Base-by-base conservation (phyloP, 2,329 filamentous ascomycete species). In the Xylaria sp. region DNA sequence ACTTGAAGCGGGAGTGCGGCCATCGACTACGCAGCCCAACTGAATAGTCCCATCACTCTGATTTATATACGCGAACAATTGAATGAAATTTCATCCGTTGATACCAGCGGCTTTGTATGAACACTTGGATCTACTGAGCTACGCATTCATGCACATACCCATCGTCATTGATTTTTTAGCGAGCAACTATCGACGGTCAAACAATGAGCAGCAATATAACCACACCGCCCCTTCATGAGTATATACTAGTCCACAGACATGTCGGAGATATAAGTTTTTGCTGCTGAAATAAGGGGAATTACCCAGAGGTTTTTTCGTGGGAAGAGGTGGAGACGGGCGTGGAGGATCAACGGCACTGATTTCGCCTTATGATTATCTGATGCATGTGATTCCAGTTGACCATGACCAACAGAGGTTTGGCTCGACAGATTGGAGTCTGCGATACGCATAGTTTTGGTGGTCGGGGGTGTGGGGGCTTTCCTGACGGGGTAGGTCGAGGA, bases 1-100 rank as follows among this genome's bases (percentile, higher is more conserved):
- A 65, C 74, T 83, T 10, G 81, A 83, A 70, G 76, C 81, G 23
- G 81, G 79, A 55, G 72, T 73, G 52, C 75, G 76, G 52, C 68
- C 71, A 33, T 64, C 71, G 8, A 63, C 66, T 40, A 64, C 63
- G 54, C 56, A 63, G 53, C 55, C 61, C 27, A 70, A 67, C 54
- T 72, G 62, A 66, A 31, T 21, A 52, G 15, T 23, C 66, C 65
- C 35, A 62, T 55, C 65, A 62, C 27, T 54, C 19, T 67, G 37
- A 56, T 62, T 55, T 58, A 60, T 53, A 58, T 60, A 59, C n/a
- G n/a, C 53, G 52, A 62, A 54, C 61, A 62, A 56, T 56, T 46
- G 23, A 65, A 68, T 53, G 51, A 65, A 64, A 68, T 63, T 65
- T 55, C 62, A 60, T 62, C 66, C 27, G 44, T 59, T 48, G 61